phyloP scores from a whole-genome alignment of 1,284 basidiomycete species.

The Trichosporon ovoides region DNA sequence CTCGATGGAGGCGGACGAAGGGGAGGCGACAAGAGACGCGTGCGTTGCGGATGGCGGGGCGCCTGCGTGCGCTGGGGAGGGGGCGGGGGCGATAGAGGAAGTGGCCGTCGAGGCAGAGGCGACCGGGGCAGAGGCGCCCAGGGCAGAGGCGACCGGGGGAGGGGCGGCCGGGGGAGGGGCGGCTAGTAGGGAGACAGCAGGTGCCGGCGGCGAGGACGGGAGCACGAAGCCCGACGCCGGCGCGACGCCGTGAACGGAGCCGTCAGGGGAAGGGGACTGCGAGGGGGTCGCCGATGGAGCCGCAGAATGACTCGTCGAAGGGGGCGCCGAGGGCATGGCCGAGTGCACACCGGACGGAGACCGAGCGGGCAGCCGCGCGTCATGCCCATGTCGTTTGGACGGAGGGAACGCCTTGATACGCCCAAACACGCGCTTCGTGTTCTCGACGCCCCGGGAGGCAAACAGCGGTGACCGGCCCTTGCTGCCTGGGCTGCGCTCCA shows the following conservation, averaged over 20 bases:
- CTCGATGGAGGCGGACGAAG: background rate
- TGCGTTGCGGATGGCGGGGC: background rate
- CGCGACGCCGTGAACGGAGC: constrained; percentile 12
- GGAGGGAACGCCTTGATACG: constrained; percentile 37
- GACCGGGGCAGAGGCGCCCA: background rate
- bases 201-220: background rate
- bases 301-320: background rate
- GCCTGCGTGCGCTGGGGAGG: no score
- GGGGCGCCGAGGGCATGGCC: background rate
- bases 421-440: constrained; percentile 30
- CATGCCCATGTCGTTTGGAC: constrained; percentile 9
- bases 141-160: background rate
- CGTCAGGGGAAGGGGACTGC: constrained; percentile 5
- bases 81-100: no score
- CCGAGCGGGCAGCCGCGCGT: background rate
- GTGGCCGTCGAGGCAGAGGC: no score
- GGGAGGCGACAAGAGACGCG: background rate
- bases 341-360: background rate
- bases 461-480: constrained; percentile 18
- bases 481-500: constrained; percentile 9
- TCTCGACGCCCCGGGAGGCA: constrained; percentile 25
- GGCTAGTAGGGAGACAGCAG: background rate
- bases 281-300: constrained; percentile 2
- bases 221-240: background rate
- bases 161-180: background rate